Evolutionary conservation across 1,284 basidiomycete genomes (phyloP).

Genomic region (Melampsora americana): DNA sequence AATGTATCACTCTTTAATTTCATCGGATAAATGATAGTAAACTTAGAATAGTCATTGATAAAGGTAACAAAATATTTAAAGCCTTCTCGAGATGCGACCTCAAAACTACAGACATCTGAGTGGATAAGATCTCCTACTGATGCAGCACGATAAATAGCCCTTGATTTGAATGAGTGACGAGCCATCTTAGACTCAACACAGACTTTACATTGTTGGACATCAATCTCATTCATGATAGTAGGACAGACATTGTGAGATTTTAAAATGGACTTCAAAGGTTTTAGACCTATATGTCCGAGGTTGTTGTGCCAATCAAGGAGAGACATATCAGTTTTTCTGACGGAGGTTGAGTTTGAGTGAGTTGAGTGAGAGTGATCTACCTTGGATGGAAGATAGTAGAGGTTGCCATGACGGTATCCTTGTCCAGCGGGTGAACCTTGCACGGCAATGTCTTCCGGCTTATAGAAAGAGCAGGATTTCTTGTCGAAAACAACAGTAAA

Average conservation of each 20-base stretch:
- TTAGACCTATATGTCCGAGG: constrained; percentile 6
- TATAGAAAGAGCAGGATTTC: neutral
- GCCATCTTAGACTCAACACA: constrained; percentile 11
- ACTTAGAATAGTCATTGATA: too few relatives aligned
- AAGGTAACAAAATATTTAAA: too few relatives aligned
- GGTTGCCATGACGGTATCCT: constrained; percentile 10
- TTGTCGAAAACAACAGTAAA: constrained; percentile 14
- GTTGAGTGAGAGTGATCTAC: too few relatives aligned
- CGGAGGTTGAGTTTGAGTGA: too few relatives aligned
- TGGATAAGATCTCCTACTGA: constrained; percentile 8
- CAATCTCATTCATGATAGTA: constrained; percentile 16
- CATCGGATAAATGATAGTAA: constrained; percentile 25
- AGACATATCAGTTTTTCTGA: neutral
- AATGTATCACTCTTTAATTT: constrained; percentile 33
- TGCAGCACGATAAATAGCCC: neutral
- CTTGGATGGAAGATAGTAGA: constrained; percentile 25
- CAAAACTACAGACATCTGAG: constrained; percentile 2
- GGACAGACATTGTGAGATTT: neutral
- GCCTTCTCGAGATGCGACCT: constrained; percentile 7
- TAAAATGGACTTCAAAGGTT: neutral
- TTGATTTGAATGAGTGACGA: constrained; percentile 7
- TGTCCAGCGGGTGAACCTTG: neutral
- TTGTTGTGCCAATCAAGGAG: neutral
- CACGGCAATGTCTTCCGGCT: too few relatives aligned
- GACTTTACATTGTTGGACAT: neutral